A percentile compares a stretch with the other conserved stretches of the same genome.
Conservation (phyloP, 1,139 yeast genomes). For the Saccharomyces hybrid region DNA sequence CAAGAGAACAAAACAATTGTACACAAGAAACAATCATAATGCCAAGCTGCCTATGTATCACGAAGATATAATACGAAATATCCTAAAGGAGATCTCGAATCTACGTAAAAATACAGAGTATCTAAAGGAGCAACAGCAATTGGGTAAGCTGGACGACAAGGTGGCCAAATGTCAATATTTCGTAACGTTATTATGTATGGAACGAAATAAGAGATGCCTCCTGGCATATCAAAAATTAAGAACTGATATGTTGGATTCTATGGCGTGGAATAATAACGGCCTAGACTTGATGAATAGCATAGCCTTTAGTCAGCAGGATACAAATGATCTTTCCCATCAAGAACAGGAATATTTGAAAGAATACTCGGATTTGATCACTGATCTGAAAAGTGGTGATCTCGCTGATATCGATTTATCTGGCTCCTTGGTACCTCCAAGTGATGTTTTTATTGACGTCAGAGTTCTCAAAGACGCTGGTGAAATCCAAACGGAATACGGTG, state of each 20-base stretch:
- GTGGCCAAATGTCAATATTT: conserved; percentile 64
- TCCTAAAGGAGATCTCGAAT: conserved; percentile 48
- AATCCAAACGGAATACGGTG: conserved; percentile 95
- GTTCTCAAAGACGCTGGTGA: conserved; percentile 94
- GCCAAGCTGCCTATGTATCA: conserved; percentile 59
- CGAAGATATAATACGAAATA: conserved; percentile 61
- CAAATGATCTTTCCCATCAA: conserved; percentile 47
- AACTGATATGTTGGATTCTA: conserved; percentile 55
- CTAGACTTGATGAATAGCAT: conserved; percentile 23
- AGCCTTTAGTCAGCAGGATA: conserved; percentile 27
- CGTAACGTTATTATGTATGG: conserved; percentile 73
- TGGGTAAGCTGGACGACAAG: conserved; percentile 34
- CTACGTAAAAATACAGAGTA: conserved; percentile 40
- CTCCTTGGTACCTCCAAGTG: conserved; percentile 79
- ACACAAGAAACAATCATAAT: conserved; percentile 12
- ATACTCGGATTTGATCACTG: conserved; percentile 64
- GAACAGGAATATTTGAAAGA: conserved; percentile 73
- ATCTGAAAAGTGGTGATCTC: conserved; percentile 63
- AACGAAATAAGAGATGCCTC: conserved; percentile 81
- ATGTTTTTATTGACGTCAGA: conserved; percentile 86
- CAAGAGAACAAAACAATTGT: conserved; percentile 62
- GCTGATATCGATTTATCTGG: conserved; percentile 84
- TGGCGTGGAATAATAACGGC: conserved; percentile 53
- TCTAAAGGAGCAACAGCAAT: conserved; percentile 26
- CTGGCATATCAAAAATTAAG: conserved; percentile 74